phyloP scores from a whole-genome alignment of 179 eudicot species.

The Silene vulgaris region DNA sequence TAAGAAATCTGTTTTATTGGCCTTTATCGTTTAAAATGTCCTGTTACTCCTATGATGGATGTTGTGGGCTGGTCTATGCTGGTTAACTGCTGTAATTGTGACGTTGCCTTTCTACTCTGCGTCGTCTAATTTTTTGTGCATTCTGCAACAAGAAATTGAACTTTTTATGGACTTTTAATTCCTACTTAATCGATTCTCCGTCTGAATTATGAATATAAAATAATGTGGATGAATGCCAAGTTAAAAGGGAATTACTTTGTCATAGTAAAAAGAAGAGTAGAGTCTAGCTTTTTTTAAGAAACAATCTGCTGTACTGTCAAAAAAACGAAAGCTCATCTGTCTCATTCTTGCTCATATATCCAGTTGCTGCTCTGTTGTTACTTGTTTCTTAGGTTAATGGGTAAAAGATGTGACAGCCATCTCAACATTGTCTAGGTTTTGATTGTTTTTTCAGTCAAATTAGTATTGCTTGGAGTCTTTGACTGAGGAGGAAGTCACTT shows the following conservation, averaged over 20 bases:
- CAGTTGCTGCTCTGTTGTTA: neutral
- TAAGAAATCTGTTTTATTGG: neutral
- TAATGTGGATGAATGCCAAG: no score
- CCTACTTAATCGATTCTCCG: neutral
- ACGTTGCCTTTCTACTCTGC: neutral
- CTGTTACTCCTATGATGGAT: neutral
- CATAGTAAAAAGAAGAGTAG: no score
- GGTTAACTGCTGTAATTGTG: neutral
- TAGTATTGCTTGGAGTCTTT: neutral
- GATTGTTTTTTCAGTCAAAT: neutral
- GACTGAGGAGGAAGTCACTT: no score
- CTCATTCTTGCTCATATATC: no score
- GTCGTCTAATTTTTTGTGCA: neutral
- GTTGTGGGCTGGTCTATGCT: slow-evolving; percentile 1
- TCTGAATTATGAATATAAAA: neutral
- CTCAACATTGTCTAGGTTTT: no score
- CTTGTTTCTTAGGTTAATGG: neutral
- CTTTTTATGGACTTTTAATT: neutral
- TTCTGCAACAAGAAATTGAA: neutral
- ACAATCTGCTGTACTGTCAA: no score
- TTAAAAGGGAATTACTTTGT: no score
- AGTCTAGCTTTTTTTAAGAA: no score
- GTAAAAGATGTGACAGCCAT: no score
- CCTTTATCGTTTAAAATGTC: neutral
- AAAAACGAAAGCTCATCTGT: no score